Base-by-base conservation (phyloP, 768 basidiomycete genomes). In the Krasilnikovozyma curviuscula region DNA sequence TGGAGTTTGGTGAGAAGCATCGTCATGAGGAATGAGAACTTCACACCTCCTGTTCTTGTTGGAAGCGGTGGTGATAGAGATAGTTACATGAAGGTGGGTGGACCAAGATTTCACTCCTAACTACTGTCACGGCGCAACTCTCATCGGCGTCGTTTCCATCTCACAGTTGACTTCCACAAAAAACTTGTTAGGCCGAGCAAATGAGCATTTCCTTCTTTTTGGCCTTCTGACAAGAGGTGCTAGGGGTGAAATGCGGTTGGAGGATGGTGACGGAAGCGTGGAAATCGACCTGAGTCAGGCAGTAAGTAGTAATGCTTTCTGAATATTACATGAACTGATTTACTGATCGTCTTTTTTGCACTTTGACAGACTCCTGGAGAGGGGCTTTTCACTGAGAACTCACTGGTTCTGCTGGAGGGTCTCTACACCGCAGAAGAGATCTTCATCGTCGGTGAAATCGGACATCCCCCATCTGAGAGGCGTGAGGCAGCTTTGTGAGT, bases 401-500 rank as follows among this genome's bases (percentile, higher is more conserved):
- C 80, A 50, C 82, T 95, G 63, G 85, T 86, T 1, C 73, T 98
- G 14, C 77, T 95, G 0, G 93, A 97, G 67, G 93, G 93, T 19
- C 83, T 88, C 59, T 98, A 95, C 61, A 95, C 83, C 0, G 79
- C 89, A 51, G 86, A 97, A 27, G 82, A 79, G 42, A 81, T 73
- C 1, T 70, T 98, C 42, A 73, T 80, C 55, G 84, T 95, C 6
- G 76, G 86, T 54, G 93, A 89, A 18, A 82, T 98, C 52, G 93
- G 93, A 2, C 91, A 97, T 65, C 93, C 93, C 1, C 93, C 93
- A 10, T 91, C 88, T 59, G 93, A 98, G 65, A 73, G 79, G 55
- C 71, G 93, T 34, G 78, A 79, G 51, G 77, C 74, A 2, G 78
- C 91, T 14, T 72, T 85, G 83, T 85, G 59, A 53, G 72, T 56